Evolutionary conservation across 2,329 filamentous ascomycete genomes (phyloP).

Genomic region (Dothistroma septosporum): DNA sequence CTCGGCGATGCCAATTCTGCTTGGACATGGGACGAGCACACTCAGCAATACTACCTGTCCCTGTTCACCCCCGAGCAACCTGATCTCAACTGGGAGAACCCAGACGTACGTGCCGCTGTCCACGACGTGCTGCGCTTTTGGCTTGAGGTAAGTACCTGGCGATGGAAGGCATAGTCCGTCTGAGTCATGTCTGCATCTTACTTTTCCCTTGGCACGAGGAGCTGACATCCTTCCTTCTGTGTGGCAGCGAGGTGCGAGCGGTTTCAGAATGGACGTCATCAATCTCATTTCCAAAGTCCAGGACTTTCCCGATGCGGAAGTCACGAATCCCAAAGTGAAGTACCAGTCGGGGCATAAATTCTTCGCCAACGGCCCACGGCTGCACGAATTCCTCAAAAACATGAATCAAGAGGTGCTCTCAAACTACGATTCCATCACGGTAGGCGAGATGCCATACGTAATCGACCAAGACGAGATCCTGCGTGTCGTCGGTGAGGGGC

Average conservation of each 20-base stretch:
- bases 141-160: constrained; percentile 28
- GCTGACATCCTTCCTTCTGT: too few species aligned
- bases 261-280: constrained; percentile 48
- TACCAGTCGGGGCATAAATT: constrained; percentile 49
- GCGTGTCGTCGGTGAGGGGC: constrained; percentile 39
- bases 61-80: constrained; percentile 47
- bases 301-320: constrained; percentile 40
- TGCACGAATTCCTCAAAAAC: constrained; percentile 56
- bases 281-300: constrained; percentile 47
- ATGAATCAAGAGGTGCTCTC: constrained; percentile 51
- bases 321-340: constrained; percentile 39
- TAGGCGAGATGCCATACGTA: constrained; percentile 58
- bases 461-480: constrained; percentile 43
- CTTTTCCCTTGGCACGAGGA: too few species aligned
- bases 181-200: too few species aligned
- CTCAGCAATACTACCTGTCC: constrained; percentile 46
- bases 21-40: constrained; percentile 47
- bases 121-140: constrained; percentile 48
- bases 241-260: constrained; percentile 29
- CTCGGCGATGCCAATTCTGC: constrained; percentile 39
- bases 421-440: constrained; percentile 56
- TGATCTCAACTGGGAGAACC: constrained; percentile 49
- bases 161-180: constrained; percentile 34
- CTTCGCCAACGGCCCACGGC: constrained; percentile 55
- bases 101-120: constrained; percentile 42